Evolutionary conservation across 495 filamentous ascomycete genomes (phyloP).

Genomic region (Recurvomyces mirabilis): DNA sequence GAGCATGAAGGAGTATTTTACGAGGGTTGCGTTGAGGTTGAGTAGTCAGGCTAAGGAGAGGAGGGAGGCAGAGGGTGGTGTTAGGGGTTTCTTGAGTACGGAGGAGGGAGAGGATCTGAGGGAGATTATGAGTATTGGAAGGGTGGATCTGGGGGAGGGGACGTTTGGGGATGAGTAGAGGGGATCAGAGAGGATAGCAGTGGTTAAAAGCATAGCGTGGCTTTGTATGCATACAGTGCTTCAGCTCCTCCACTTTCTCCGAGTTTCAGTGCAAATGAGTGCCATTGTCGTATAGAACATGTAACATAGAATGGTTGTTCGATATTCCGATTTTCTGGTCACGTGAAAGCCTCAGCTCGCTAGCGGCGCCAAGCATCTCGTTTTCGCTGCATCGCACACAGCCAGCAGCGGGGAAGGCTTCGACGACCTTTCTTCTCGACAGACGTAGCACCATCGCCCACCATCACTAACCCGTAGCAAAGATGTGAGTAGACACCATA

Average conservation of each 20-base stretch:
- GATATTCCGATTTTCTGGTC: too few relatives aligned
- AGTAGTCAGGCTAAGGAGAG: constrained; percentile 76
- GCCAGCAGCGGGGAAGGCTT: too few relatives aligned
- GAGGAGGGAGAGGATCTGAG: constrained; percentile 89
- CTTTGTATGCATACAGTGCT: too few relatives aligned
- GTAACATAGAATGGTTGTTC: too few relatives aligned
- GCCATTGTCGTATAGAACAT: too few relatives aligned
- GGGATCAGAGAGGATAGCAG: neutral
- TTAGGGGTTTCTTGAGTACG: constrained; percentile 66
- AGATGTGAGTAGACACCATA: constrained; percentile 18
- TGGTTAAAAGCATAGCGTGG: constrained; percentile 1
- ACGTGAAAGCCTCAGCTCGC: too few relatives aligned
- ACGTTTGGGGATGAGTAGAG: constrained; percentile 34
- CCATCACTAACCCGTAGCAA: constrained; percentile 18
- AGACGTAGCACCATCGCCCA: constrained; percentile 16
- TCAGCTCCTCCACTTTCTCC: too few relatives aligned
- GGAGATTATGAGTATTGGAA: constrained; percentile 92
- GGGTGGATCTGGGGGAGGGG: constrained; percentile 66
- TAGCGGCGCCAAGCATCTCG: too few relatives aligned
- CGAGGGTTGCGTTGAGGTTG: constrained; percentile 72
- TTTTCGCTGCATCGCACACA: too few relatives aligned
- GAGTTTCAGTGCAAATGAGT: too few relatives aligned
- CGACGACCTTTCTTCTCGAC: too few relatives aligned
- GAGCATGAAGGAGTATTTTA: constrained; percentile 96
- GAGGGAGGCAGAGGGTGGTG: constrained; percentile 78